These are phyloP conservation scores for Chloranthus sessilifolius DNA, from an alignment of 164 flowering plant genomes.

Conservation along the genomic window DNA sequence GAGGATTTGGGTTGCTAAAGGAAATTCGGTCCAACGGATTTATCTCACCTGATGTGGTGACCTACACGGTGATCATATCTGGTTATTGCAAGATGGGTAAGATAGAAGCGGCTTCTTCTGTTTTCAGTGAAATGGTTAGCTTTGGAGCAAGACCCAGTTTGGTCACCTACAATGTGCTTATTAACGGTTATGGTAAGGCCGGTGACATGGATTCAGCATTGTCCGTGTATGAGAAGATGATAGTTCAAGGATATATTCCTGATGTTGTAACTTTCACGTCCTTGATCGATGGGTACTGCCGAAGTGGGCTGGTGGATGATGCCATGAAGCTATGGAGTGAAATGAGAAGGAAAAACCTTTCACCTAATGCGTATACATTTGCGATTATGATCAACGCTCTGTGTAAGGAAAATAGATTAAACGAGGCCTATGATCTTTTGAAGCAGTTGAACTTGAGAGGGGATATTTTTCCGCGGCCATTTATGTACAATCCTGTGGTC, in stretches of 20 bases:
- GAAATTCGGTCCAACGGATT: slow-evolving; percentile 26
- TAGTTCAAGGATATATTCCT: slow-evolving; percentile 39
- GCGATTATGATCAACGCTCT: slow-evolving; percentile 55
- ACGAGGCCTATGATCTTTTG: slow-evolving; percentile 62
- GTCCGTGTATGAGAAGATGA: slow-evolving; percentile 48
- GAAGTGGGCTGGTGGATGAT: slow-evolving; percentile 48
- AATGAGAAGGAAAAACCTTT: slow-evolving; percentile 44
- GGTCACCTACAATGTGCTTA: slow-evolving; percentile 65
- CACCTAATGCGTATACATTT: slow-evolving; percentile 67
- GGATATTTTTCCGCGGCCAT: slow-evolving; percentile 49
- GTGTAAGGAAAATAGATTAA: slow-evolving; percentile 66
- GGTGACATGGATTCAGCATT: slow-evolving; percentile 51
- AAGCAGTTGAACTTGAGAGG: slow-evolving; percentile 40
- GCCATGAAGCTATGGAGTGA: slow-evolving; percentile 61
- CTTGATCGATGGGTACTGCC: slow-evolving; percentile 70
- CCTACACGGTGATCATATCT: slow-evolving; percentile 63
- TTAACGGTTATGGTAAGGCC: slow-evolving; percentile 73
- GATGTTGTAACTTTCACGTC: slow-evolving; percentile 76
- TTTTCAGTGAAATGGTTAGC: slow-evolving; percentile 50
- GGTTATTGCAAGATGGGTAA: slow-evolving; percentile 64
- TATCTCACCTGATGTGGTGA: slow-evolving; percentile 47
- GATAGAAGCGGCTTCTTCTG: slow-evolving; percentile 49
- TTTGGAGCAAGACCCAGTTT: slow-evolving; percentile 44
- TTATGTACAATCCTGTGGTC: slow-evolving; percentile 81
- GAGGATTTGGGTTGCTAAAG: slow-evolving; percentile 38